Evolutionary conservation across 2,329 filamentous ascomycete genomes (phyloP).

Genomic region (Penicillium sp.): DNA sequence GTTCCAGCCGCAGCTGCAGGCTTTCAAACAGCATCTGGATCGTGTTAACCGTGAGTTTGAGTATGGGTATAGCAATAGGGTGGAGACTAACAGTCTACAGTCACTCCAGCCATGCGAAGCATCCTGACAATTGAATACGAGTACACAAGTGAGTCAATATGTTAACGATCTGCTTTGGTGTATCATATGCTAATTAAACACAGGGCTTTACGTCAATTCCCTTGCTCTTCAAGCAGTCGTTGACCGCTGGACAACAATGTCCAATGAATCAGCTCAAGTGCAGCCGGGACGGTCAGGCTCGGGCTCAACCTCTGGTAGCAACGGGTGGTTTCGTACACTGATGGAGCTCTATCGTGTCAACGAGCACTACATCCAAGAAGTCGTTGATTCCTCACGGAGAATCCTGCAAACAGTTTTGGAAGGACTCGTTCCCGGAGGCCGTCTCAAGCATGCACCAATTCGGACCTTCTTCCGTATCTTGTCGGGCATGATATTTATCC

Average conservation of each 20-base stretch:
- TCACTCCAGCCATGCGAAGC: constrained; percentile 57
- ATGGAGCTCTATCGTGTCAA: constrained; percentile 53
- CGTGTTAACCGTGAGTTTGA: constrained; percentile 54
- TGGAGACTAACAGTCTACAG: constrained; percentile 33
- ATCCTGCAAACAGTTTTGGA: constrained; percentile 57
- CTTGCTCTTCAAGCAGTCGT: constrained; percentile 91
- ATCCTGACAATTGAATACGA: constrained; percentile 93
- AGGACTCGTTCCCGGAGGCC: constrained; percentile 53
- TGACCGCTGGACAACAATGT: constrained; percentile 77
- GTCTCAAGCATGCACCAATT: constrained; percentile 58
- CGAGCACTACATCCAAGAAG: constrained; percentile 57
- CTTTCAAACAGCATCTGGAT: constrained; percentile 80
- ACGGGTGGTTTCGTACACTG: constrained; percentile 36
- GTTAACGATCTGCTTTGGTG: background rate
- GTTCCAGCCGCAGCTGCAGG: constrained; percentile 69
- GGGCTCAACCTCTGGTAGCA: constrained; percentile 27
- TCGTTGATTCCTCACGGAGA: constrained; percentile 57
- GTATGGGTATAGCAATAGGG: background rate
- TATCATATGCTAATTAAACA: constrained; percentile 12
- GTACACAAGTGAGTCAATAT: constrained; percentile 63
- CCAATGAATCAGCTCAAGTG: constrained; percentile 35
- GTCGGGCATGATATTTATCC: constrained; percentile 59
- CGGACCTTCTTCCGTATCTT: constrained; percentile 61
- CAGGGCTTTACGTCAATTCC: constrained; percentile 77
- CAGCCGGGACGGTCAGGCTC: constrained; percentile 25